Evolutionary conservation across 768 basidiomycete genomes (phyloP).

Genomic region (Cystobasidium ongulense): DNA sequence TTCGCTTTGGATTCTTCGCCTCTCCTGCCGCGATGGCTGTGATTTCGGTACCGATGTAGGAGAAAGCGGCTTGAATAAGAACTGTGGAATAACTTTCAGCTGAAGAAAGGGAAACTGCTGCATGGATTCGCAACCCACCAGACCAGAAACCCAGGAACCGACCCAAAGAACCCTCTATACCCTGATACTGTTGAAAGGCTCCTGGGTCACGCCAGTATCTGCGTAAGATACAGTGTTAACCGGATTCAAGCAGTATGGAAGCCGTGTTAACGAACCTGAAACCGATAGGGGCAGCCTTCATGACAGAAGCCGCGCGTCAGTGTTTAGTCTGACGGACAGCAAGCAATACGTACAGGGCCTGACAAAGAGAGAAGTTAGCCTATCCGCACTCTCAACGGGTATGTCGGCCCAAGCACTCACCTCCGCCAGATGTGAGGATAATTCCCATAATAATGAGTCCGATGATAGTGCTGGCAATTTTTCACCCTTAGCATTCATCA

Average conservation of each 20-base stretch:
- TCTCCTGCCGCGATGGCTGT: slow-evolving; percentile 49
- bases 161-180: slow-evolving; percentile 57
- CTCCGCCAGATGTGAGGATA: slow-evolving; percentile 35
- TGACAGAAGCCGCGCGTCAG: neutral
- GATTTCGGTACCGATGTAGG: slow-evolving; percentile 61
- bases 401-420: neutral
- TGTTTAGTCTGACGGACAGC: neutral
- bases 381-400: neutral
- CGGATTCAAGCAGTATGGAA: neutral
- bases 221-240: neutral
- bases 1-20: slow-evolving; percentile 49
- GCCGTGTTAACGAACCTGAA: slow-evolving; percentile 34
- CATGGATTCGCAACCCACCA: slow-evolving; percentile 37
- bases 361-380: neutral
- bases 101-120: neutral
- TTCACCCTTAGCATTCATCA: neutral
- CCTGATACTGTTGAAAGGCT: slow-evolving; percentile 64
- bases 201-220: slow-evolving; percentile 60
- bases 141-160: slow-evolving; percentile 66
- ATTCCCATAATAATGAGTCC: slow-evolving; percentile 35
- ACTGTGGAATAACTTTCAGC: neutral
- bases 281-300: slow-evolving; percentile 38
- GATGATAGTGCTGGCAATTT: slow-evolving; percentile 30
- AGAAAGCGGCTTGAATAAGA: slow-evolving; percentile 74
- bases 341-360: neutral